A percentile compares a stretch with the other conserved stretches of the same genome.
These are phyloP conservation scores for Keithomyces neogunnii DNA, from an alignment of 2,329 filamentous ascomycete genomes.

Conservation along the genomic window DNA sequence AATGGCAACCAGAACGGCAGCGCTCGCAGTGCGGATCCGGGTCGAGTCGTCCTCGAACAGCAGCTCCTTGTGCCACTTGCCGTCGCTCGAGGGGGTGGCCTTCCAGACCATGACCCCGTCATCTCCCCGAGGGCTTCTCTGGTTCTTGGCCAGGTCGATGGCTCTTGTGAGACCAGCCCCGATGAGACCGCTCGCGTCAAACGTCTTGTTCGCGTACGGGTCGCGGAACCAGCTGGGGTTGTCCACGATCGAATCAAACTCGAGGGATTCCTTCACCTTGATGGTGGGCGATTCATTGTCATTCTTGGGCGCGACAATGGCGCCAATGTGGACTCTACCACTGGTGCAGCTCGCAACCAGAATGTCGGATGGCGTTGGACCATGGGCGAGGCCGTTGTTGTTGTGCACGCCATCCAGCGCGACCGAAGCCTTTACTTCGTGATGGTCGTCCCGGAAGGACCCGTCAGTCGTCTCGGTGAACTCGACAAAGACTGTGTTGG, in stretches of 20 bases:
- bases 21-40: constrained; percentile 38
- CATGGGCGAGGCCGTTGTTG: constrained; percentile 49
- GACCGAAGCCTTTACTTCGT: constrained; percentile 32
- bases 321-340: constrained; percentile 37
- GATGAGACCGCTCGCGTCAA: constrained; percentile 46
- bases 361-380: constrained; percentile 30
- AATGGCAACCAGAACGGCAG: constrained; percentile 43
- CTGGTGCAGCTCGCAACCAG: constrained; percentile 33
- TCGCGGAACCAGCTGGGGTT: constrained; percentile 53
- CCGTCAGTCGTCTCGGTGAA: constrained; percentile 17
- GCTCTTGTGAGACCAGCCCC: constrained; percentile 36
- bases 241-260: constrained; percentile 39
- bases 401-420: constrained; percentile 38
- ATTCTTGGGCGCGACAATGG: constrained; percentile 12
- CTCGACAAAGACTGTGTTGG: constrained; percentile 37
- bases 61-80: constrained; percentile 33
- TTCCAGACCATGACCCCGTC: constrained; percentile 41
- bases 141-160: constrained; percentile 24
- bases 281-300: constrained; percentile 11
- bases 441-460: constrained; percentile 14
- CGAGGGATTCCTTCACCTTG: constrained; percentile 30
- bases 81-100: constrained; percentile 7
- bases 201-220: constrained; percentile 31
- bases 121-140: constrained; percentile 24
- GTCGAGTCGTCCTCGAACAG: constrained; percentile 51